Evolutionary conservation across 768 basidiomycete genomes (phyloP).

Genomic region (Punctularia strigosozonata): DNA sequence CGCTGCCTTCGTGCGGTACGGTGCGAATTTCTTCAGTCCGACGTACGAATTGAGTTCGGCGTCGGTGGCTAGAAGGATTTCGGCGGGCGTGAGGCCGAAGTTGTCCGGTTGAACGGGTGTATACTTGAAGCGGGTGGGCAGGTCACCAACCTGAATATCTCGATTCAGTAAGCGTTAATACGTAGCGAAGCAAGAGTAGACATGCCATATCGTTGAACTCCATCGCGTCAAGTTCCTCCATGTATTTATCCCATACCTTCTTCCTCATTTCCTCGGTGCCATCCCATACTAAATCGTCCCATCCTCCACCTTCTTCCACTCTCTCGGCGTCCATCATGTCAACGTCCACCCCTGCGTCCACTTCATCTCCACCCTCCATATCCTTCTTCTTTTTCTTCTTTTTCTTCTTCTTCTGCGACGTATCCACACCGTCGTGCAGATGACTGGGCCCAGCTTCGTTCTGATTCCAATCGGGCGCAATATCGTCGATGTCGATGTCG

Average conservation of each 20-base stretch:
- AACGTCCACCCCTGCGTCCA: slow-evolving; percentile 33
- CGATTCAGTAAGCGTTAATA: slow-evolving; percentile 1
- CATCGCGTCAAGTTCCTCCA: slow-evolving; percentile 83
- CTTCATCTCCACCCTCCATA: slow-evolving; percentile 27
- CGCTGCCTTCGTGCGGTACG: slow-evolving; percentile 64
- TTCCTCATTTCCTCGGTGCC: slow-evolving; percentile 90
- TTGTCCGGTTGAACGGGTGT: slow-evolving; percentile 47
- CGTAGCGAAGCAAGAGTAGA: slow-evolving; percentile 5
- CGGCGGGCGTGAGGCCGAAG: slow-evolving; percentile 67
- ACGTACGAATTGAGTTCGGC: slow-evolving; percentile 88
- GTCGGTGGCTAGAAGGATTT: slow-evolving; percentile 88
- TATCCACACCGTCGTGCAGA: slow-evolving; percentile 10
- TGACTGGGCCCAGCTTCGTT: too few relatives aligned
- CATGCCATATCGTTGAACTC: slow-evolving; percentile 94
- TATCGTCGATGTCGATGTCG: slow-evolving; percentile 73
- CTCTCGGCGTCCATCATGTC: slow-evolving; percentile 44
- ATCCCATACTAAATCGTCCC: slow-evolving; percentile 62
- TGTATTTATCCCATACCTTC: slow-evolving; percentile 70
- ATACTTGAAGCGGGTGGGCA: slow-evolving; percentile 93
- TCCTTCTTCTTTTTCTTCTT: slow-evolving; percentile 45
- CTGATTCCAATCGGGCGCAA: slow-evolving; percentile 23
- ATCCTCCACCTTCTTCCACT: slow-evolving; percentile 36
- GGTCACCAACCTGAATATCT: slow-evolving; percentile 61
- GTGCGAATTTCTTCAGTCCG: slow-evolving; percentile 82
- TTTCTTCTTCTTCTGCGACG: slow-evolving; percentile 32